Percentiles rank a stretch among this genome's conserved stretches.
Conservation (phyloP, 2,329 filamentous ascomycete species). For the Apiospora phragmitis region DNA sequence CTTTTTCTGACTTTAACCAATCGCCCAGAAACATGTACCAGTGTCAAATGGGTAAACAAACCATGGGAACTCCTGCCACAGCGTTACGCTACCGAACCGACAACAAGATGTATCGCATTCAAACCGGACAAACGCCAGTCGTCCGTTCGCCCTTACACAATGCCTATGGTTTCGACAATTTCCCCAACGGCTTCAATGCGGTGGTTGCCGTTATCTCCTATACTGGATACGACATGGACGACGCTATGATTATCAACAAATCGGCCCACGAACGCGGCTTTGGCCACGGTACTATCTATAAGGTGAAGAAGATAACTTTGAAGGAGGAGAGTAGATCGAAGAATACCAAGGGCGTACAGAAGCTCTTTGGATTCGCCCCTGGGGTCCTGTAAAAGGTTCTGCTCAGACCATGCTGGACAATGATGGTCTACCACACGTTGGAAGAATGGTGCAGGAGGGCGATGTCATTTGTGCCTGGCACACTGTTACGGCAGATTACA, state of each 20-base stretch:
- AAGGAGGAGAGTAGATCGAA: constrained; percentile 74
- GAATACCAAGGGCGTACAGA: constrained; percentile 68
- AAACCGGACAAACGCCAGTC: constrained; percentile 94
- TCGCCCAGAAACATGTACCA: constrained; percentile 99
- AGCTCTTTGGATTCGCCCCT: constrained; percentile 90
- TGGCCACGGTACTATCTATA: constrained; percentile 94
- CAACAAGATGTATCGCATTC: constrained; percentile 93
- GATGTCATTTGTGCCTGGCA: constrained; percentile 89
- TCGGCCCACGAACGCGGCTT: constrained; percentile 95
- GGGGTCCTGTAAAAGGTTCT: constrained; percentile 70
- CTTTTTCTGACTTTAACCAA: constrained; percentile 98
- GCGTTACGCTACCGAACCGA: constrained; percentile 85
- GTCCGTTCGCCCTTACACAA: constrained; percentile 93
- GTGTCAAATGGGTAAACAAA: constrained; percentile 99
- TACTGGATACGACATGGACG: constrained; percentile 99
- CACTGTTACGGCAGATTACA: constrained; percentile 78
- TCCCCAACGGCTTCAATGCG: constrained; percentile 93
- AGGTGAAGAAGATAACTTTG: constrained; percentile 88
- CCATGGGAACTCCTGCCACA: constrained; percentile 94
- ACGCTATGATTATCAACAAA: constrained; percentile 99
- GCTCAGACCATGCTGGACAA: constrained; percentile 76
- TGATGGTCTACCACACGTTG: constrained; percentile 83
- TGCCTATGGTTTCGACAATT: constrained; percentile 95
- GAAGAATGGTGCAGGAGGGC: constrained; percentile 74
- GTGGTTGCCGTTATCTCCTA: constrained; percentile 98